Evolutionary conservation across 768 basidiomycete genomes (phyloP), one percentile per base, ranked within the genome.

Genomic region (Amanita brunnescens): DNA sequence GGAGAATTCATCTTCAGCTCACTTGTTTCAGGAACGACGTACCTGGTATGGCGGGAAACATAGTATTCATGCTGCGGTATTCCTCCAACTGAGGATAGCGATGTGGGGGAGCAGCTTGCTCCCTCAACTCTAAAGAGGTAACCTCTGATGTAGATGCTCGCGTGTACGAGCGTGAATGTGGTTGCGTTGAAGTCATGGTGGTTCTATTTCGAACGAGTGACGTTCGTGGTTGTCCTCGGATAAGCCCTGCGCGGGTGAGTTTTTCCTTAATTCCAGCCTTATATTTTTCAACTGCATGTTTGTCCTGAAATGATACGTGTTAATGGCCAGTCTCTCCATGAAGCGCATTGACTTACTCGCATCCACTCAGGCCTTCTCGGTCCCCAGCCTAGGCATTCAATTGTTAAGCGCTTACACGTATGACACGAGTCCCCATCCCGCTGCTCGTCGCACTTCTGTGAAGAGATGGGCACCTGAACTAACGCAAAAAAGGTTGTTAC

Each of bases 361-460:
- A 91, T 88, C 87, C 88, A 91, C 51, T 90, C 88, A n/a, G 88
- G 89, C 47, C 89, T 78, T 61, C 78, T 85, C 6, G 82, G 71
- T 3, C 89, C 89, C 89, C 89, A 91, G 10, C 89, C 89, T 3
- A 91, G 72, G 66, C 89, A 91, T 47, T 85, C 75, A 60, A 91
- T 87, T 43, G 82, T 83, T 33, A 91, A 73, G 46, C 89, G 85
- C 53, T 79, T 75, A 64, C 89, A 91, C 1, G 89, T 91, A 58
- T 79, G 75, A 68, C 88, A 91, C 2, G 87, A 85, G 65, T 87
- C 80, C 54, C 80, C 83, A 61, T 85, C 83, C 57, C 86, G 80
- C 57, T 87, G 82, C 60, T 91, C 88, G 64, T 91, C 88, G 65
- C 88, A 91, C 86, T 91, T 91, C 87, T 91, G 64, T 21, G 47